phyloP scores from a whole-genome alignment of 768 basidiomycete species.

The Pulveroboletus frians region DNA sequence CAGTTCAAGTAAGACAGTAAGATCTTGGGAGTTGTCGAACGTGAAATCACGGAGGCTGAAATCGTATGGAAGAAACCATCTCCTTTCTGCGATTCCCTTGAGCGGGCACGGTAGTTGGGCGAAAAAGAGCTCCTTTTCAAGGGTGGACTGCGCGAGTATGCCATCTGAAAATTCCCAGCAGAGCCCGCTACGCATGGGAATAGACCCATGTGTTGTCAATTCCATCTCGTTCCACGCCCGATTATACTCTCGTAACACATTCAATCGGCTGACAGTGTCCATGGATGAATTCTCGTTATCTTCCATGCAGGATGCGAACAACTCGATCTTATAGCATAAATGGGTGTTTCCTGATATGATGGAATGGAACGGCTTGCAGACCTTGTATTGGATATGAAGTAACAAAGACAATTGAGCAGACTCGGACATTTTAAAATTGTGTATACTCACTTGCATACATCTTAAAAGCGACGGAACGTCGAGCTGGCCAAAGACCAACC shows the following conservation, averaged over 20 bases:
- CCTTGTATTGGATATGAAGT: conserved; percentile 12
- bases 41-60: conserved; percentile 34
- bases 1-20: conserved; percentile 30
- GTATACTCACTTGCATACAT: conserved; percentile 24
- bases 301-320: conserved; percentile 29
- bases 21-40: conserved; percentile 33
- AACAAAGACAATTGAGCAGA: background rate
- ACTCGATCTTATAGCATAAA: conserved; percentile 28
- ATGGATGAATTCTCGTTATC: conserved; percentile 15
- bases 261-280: conserved; percentile 21
- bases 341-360: conserved; percentile 23
- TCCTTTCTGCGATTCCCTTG: conserved; percentile 22
- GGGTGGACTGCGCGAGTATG: conserved; percentile 28
- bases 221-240: conserved; percentile 27
- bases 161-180: conserved; percentile 35
- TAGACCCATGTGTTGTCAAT: conserved; percentile 12
- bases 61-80: conserved; percentile 28
- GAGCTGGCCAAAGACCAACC: conserved; percentile 22
- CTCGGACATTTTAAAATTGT: background rate
- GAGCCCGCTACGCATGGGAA: conserved; percentile 15
- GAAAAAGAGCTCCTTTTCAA: conserved; percentile 17
- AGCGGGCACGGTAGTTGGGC: conserved; percentile 29
- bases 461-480: conserved; percentile 27
- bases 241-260: conserved; percentile 25
- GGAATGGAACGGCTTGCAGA: conserved; percentile 28